Percentiles rank a stretch among this genome's conserved stretches.
phyloP scores from a whole-genome alignment of 2,329 filamentous ascomycete genomes.

The Biscogniauxia marginata region DNA sequence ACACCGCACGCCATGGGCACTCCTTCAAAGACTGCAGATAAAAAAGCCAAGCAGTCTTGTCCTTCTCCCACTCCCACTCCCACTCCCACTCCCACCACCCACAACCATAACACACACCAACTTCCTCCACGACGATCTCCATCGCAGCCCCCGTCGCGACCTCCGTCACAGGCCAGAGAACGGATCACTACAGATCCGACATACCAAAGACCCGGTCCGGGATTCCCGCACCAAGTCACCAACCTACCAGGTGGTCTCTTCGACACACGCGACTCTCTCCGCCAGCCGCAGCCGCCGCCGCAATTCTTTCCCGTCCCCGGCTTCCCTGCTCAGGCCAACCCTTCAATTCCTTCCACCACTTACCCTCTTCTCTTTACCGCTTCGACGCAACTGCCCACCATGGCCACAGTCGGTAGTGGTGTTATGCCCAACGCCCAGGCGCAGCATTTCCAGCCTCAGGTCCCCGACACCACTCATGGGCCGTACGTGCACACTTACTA shows the following conservation, averaged over 20 bases:
- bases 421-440: conserved; percentile 40
- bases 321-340: conserved; percentile 4
- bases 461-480: conserved; percentile 57
- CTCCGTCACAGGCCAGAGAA: neutral
- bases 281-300: conserved; percentile 19
- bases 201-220: conserved; percentile 17
- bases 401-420: conserved; percentile 44
- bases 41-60: neutral
- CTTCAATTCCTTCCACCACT: conserved; percentile 8
- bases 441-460: conserved; percentile 57
- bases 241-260: conserved; percentile 15
- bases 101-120: neutral
- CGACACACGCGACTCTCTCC: conserved; percentile 10
- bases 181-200: conserved; percentile 2
- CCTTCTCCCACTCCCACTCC: conserved; percentile 2
- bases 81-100: neutral
- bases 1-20: neutral
- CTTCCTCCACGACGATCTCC: neutral
- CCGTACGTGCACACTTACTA: conserved; percentile 55
- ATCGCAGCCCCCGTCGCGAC: neutral
- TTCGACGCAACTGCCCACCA: conserved; percentile 21
- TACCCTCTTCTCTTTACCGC: conserved; percentile 16
- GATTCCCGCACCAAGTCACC: conserved; percentile 18
- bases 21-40: neutral
- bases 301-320: conserved; percentile 4